Evolutionary conservation across 306 rosid genomes (phyloP).

Genomic region (Crataegus laevigata): DNA sequence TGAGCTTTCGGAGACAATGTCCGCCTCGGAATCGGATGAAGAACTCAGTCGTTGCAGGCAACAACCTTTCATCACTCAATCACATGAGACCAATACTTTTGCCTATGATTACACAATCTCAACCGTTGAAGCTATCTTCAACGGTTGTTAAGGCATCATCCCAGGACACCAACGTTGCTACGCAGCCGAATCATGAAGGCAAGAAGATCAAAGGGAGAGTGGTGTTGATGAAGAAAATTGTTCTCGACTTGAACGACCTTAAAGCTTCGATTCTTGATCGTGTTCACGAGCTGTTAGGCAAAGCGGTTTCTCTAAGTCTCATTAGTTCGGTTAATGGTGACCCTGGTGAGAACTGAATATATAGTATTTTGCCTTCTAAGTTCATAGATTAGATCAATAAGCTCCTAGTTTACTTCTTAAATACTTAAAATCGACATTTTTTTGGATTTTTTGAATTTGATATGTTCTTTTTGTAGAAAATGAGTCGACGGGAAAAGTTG

Average conservation of each 20-base stretch:
- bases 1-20: neutral
- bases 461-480: constrained; percentile 29
- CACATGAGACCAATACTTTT: neutral
- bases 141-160: neutral
- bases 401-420: neutral
- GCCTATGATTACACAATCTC: neutral
- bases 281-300: constrained; percentile 52
- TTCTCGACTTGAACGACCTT: constrained; percentile 57
- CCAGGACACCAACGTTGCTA: neutral
- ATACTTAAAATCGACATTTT: neutral
- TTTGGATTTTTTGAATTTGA: neutral
- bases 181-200: neutral
- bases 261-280: constrained; percentile 44
- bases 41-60: neutral
- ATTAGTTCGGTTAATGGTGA: constrained; percentile 45
- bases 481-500: constrained; percentile 45
- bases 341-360: constrained; percentile 23
- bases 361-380: neutral
- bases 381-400: neutral
- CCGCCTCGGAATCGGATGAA: neutral
- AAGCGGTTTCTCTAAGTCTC: constrained; percentile 47
- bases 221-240: constrained; percentile 68
- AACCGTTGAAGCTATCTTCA: neutral
- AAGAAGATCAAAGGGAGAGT: constrained; percentile 44
- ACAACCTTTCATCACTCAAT: neutral